These are phyloP conservation scores for Phyllosticta paracitricarpa DNA, from an alignment of 2,329 filamentous ascomycete species.

Conservation along the genomic window DNA sequence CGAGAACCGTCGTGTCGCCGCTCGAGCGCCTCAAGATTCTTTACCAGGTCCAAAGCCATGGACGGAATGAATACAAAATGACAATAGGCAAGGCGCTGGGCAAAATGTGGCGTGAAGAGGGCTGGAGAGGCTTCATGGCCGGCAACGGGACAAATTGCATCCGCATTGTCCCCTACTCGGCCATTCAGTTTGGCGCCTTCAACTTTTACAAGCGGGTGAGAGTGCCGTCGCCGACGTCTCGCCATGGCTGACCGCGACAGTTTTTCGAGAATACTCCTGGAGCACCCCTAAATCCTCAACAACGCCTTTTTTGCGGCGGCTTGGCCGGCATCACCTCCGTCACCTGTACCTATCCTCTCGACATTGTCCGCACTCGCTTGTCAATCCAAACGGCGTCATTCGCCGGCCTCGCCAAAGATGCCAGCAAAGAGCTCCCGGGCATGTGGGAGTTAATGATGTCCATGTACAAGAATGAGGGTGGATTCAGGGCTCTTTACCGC, in stretches of 20 bases:
- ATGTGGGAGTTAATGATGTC: slow-evolving; percentile 76
- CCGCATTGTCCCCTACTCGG: slow-evolving; percentile 94
- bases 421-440: slow-evolving; percentile 58
- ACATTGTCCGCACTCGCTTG: slow-evolving; percentile 90
- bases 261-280: slow-evolving; percentile 71
- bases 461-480: slow-evolving; percentile 92
- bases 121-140: slow-evolving; percentile 94
- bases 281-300: slow-evolving; percentile 60
- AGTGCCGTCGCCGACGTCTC: neutral
- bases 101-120: slow-evolving; percentile 97
- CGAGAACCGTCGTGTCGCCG: slow-evolving; percentile 90
- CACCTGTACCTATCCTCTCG: slow-evolving; percentile 87
- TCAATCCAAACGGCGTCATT: slow-evolving; percentile 98
- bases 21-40: slow-evolving; percentile 94
- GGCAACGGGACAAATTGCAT: slow-evolving; percentile 98
- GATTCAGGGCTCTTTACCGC: slow-evolving; percentile 75
- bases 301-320: slow-evolving; percentile 80
- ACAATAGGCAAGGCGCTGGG: slow-evolving; percentile 77
- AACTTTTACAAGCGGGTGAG: slow-evolving; percentile 90
- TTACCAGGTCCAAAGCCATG: slow-evolving; percentile 89
- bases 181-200: slow-evolving; percentile 96
- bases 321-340: slow-evolving; percentile 92
- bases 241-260: slow-evolving; percentile 24
- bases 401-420: slow-evolving; percentile 49
- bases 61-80: slow-evolving; percentile 85